These are phyloP conservation scores for Thielaviopsis euricoi DNA, from an alignment of 2,329 filamentous ascomycete species.

Conservation along the genomic window DNA sequence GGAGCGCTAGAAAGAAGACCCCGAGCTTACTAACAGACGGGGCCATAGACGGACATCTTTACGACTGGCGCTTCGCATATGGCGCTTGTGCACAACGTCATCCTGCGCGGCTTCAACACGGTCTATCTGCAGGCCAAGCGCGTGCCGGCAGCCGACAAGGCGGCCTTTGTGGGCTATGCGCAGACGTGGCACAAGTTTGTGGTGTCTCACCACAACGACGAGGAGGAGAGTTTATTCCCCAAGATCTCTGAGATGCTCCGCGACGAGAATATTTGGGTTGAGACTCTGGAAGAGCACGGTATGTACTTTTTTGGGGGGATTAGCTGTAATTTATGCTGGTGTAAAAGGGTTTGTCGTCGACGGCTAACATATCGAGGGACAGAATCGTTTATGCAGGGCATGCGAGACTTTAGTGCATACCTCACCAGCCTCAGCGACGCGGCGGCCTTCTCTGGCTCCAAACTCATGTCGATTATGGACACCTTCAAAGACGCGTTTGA, in stretches of 20 bases:
- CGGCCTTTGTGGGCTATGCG: constrained; percentile 40
- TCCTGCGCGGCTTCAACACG: constrained; percentile 47
- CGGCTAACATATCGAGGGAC: background rate
- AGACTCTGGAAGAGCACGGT: constrained; percentile 40
- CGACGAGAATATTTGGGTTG: constrained; percentile 33
- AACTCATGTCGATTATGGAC: constrained; percentile 32
- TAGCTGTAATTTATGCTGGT: too few species aligned
- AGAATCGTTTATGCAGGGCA: constrained; percentile 34
- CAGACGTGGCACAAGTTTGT: constrained; percentile 43
- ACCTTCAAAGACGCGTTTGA: constrained; percentile 34
- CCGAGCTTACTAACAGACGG: background rate
- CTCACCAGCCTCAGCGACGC: constrained; percentile 24
- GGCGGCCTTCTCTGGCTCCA: constrained; percentile 26
- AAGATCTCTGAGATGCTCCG: constrained; percentile 34
- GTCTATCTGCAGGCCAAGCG: constrained; percentile 43
- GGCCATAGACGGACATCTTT: constrained; percentile 36
- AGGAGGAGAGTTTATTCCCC: constrained; percentile 39
- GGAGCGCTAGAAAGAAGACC: too few species aligned
- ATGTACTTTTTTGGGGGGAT: constrained; percentile 12
- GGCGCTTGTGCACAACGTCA: constrained; percentile 43
- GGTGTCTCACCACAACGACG: constrained; percentile 42
- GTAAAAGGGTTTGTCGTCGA: too few species aligned
- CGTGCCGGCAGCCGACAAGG: constrained; percentile 32
- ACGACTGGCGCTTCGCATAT: constrained; percentile 44
- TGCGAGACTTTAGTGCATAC: constrained; percentile 35